phyloP scores from a whole-genome alignment of 2,329 filamentous ascomycete genomes.

The Colletotrichum sp. region DNA sequence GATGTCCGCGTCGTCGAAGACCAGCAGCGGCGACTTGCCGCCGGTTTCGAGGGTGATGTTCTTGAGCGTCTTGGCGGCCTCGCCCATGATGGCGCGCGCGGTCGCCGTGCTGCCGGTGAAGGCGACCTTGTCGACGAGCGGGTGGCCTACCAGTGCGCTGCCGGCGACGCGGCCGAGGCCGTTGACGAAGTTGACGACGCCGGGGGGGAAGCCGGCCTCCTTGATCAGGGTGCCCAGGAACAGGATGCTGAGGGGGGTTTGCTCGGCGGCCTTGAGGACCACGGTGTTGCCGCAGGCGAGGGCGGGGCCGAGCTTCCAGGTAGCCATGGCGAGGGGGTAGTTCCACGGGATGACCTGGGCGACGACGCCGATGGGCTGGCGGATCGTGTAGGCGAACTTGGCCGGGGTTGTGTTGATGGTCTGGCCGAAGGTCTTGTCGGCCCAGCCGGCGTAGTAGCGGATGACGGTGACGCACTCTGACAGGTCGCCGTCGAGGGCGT shows the following conservation, averaged over 20 bases:
- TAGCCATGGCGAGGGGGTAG: slow-evolving; percentile 52
- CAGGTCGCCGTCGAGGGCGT: slow-evolving; percentile 70
- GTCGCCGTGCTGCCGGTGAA: slow-evolving; percentile 80
- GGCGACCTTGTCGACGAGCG: slow-evolving; percentile 76
- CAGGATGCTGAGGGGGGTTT: slow-evolving; percentile 69
- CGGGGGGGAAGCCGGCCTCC: slow-evolving; percentile 78
- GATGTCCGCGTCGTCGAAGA: slow-evolving; percentile 70
- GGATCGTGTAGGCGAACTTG: slow-evolving; percentile 78
- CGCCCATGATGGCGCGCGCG: slow-evolving; percentile 77
- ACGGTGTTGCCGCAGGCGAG: slow-evolving; percentile 69
- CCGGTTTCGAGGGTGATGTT: slow-evolving; percentile 72
- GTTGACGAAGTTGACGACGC: slow-evolving; percentile 79
- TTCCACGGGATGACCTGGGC: slow-evolving; percentile 82
- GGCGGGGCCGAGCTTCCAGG: slow-evolving; percentile 80
- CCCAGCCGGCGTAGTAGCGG: slow-evolving; percentile 80
- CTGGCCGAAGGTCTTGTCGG: slow-evolving; percentile 80
- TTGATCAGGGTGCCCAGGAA: slow-evolving; percentile 71
- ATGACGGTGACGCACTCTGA: slow-evolving; percentile 50
- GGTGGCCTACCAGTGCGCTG: slow-evolving; percentile 70
- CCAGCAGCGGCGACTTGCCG: slow-evolving; percentile 68
- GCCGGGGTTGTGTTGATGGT: slow-evolving; percentile 73
- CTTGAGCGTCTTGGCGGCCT: slow-evolving; percentile 68
- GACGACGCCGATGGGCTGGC: slow-evolving; percentile 78
- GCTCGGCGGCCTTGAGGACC: slow-evolving; percentile 70
- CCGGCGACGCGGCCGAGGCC: slow-evolving; percentile 74